These are phyloP conservation scores for Rhodamnia rubescens DNA, from an alignment of 345 rosid genomes.

Conservation along the genomic window DNA sequence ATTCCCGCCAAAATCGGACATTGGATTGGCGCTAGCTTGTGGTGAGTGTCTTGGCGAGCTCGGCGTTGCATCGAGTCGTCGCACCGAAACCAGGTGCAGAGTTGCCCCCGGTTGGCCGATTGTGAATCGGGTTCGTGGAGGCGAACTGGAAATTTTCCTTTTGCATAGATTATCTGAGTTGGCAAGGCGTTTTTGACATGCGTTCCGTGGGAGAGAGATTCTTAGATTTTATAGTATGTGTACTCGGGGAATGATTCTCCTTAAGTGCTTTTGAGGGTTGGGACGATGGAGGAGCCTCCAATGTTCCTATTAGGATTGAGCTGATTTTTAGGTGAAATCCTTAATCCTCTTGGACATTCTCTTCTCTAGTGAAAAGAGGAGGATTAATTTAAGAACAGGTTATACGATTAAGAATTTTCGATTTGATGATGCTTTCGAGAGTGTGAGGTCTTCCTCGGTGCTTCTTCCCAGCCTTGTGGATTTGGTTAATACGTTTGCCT, in stretches of 20 bases:
- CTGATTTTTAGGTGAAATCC: background rate
- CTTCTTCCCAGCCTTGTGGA: background rate
- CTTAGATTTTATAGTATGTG: background rate
- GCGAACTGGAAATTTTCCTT: background rate
- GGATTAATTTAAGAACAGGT: background rate
- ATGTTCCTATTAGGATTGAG: background rate
- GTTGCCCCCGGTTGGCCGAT: background rate
- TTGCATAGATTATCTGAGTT: background rate
- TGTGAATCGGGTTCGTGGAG: background rate
- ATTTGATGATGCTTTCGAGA: background rate
- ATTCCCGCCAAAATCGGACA: background rate
- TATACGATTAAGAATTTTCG: background rate
- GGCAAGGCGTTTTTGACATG: background rate
- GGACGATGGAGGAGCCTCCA: background rate
- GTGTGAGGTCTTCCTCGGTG: background rate
- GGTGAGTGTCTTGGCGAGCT: background rate
- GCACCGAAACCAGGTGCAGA: background rate
- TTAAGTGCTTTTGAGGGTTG: background rate
- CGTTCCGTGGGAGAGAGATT: background rate
- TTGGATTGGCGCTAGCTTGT: background rate
- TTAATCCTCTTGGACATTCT: background rate
- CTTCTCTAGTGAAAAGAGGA: background rate
- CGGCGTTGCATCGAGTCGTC: background rate
- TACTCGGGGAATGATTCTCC: background rate
- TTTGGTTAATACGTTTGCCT: background rate